Evolutionary conservation across 345 rosid genomes (phyloP), one percentile per base, ranked within the genome.

Genomic region (Camelina sativa): DNA sequence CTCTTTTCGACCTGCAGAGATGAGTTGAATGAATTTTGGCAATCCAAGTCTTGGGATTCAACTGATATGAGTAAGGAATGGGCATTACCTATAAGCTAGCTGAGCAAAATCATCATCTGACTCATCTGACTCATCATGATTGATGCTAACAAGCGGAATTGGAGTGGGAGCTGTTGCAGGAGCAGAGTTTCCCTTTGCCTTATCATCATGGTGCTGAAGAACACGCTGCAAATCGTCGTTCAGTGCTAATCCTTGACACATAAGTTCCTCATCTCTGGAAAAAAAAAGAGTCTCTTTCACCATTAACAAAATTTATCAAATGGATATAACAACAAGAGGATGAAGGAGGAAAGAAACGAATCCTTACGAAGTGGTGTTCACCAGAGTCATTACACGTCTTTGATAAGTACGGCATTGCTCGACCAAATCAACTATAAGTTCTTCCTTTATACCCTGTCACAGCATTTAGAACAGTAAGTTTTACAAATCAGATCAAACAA

Each of bases 371-470:
- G 97, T 79, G 71, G 61, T 75, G 74, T 87, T 92, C 79, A 92
- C 97, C 77, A 95, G 90, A 81, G 85, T 84, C 92, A 84, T 75
- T 74, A 86, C 93, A 59, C 94, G 88, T 43, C 86, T 82, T 74
- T 90, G 97, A 82, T 91, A 95, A 69, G 88, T 84, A 56, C 88
- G 92, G 61, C 99, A 92, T 76, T 95, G 99, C 60, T 85, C 93
- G 19, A 90, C 96, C 72, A 95, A 90, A 70, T 95, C 99, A 72
- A 92, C 86, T 65, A 95, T 85, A 67, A 92, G 76, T 76, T 95
- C 99, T 83, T 95, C 85, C 81, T 89, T 92, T 79, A 90, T 50
- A 47, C 85, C 89, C 99, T 95, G 90, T 70, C 77, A 84, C 60
- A 72, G 34, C 3, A 58, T 59, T 23, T 13, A 69, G 69, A 76